Conservation (phyloP, 1,139 yeast species). For the Groenewaldozyma auringiensis region DNA sequence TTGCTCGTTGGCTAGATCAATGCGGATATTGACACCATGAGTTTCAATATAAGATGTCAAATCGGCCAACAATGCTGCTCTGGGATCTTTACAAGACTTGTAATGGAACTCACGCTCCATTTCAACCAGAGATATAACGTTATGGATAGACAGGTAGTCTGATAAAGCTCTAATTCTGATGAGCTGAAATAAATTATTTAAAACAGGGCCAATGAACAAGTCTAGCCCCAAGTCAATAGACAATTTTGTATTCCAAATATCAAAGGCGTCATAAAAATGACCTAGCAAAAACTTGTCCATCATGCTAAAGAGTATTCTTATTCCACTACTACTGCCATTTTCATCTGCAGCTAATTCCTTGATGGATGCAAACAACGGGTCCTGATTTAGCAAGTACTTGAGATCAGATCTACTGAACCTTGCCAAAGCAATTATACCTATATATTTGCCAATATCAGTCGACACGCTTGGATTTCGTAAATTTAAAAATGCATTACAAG, state of each 20-base stretch:
- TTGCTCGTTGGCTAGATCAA: not conserved
- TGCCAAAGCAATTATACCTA: conserved; percentile 22
- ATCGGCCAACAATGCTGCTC: not conserved
- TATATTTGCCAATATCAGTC: conserved; percentile 8
- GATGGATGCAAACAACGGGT: conserved; percentile 52
- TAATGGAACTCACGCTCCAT: not conserved
- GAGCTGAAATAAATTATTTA: not conserved
- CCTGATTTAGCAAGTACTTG: conserved; percentile 29
- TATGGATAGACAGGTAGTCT: not conserved
- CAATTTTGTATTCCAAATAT: not conserved
- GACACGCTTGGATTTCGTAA: not conserved
- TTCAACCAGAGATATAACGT: not conserved
- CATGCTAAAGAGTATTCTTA: not conserved
- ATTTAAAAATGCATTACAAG: not conserved
- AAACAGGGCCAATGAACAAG: not conserved
- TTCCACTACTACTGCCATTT: not conserved
- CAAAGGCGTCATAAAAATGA: not conserved
- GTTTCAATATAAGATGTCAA: not conserved
- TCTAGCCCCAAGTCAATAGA: not conserved
- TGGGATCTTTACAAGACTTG: not conserved
- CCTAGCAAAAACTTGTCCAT: not conserved
- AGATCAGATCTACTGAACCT: conserved; percentile 20
- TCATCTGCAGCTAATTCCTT: not conserved
- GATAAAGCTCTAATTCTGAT: not conserved
- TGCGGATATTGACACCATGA: not conserved